Evolutionary conservation across 352 stramenopile species (phyloP).

Genomic region (Phytophthora tentaculata): DNA sequence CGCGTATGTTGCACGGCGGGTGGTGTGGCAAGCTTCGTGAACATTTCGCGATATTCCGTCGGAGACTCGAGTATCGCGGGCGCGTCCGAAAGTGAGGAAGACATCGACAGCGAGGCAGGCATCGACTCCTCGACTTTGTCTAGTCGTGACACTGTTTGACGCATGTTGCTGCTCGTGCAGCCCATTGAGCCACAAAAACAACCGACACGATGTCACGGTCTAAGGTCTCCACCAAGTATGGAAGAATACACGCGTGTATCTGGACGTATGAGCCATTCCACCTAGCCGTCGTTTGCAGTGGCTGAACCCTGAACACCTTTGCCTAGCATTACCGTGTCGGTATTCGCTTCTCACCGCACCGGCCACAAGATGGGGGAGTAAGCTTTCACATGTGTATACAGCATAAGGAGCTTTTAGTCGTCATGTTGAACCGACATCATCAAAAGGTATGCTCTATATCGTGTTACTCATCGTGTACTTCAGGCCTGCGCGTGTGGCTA

Average conservation of each 20-base stretch:
- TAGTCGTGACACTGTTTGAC: slow-evolving; percentile 20
- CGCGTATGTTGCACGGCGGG: slow-evolving; percentile 17
- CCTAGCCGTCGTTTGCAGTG: neutral
- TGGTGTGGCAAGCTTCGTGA: slow-evolving; percentile 15
- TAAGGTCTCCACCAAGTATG: neutral
- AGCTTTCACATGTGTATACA: slow-evolving; percentile 7
- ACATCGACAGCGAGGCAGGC: slow-evolving; percentile 25
- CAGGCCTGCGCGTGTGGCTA: slow-evolving; percentile 7
- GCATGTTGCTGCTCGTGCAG: slow-evolving; percentile 38
- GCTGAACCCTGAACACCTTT: slow-evolving; percentile 23
- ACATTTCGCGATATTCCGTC: slow-evolving; percentile 20
- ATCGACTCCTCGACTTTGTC: slow-evolving; percentile 32
- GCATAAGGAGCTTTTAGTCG: slow-evolving; percentile 9
- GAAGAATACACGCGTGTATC: slow-evolving; percentile 8
- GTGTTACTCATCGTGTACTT: slow-evolving; percentile 25
- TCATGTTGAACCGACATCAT: slow-evolving; percentile 3
- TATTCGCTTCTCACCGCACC: slow-evolving; percentile 2
- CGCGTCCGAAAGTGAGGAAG: slow-evolving; percentile 30
- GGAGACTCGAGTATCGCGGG: slow-evolving; percentile 35
- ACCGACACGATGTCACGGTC: slow-evolving; percentile 2
- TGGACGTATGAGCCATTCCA: slow-evolving; percentile 32
- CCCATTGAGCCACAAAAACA: slow-evolving; percentile 32
- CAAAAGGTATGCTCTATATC: slow-evolving; percentile 30
- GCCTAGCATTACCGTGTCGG: slow-evolving; percentile 11
- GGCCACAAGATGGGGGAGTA: slow-evolving; percentile 19